These are phyloP conservation scores for Emmonsia crescens DNA, from an alignment of 2,329 filamentous ascomycete genomes.

Conservation along the genomic window DNA sequence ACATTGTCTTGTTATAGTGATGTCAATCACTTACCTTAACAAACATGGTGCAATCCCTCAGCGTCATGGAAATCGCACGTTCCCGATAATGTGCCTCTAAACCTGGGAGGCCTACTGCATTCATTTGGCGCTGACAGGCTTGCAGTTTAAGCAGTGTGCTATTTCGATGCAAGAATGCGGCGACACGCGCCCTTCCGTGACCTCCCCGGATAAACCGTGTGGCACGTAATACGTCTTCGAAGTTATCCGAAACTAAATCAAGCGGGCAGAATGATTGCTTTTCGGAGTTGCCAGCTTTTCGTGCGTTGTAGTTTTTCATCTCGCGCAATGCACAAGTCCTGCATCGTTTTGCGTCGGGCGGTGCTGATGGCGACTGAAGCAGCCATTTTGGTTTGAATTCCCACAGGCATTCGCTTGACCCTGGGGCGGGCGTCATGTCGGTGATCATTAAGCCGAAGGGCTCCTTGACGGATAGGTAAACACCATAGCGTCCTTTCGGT, in stretches of 20 bases:
- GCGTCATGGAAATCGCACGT: slow-evolving; percentile 64
- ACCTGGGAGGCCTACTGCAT: slow-evolving; percentile 26
- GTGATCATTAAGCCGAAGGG: slow-evolving; percentile 58
- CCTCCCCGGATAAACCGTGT: slow-evolving; percentile 28
- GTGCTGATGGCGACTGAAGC: slow-evolving; percentile 61
- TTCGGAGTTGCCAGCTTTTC: slow-evolving; percentile 20
- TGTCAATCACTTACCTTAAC: slow-evolving; percentile 41
- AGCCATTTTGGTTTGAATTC: slow-evolving; percentile 87
- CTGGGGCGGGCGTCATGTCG: slow-evolving; percentile 51
- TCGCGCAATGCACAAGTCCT: slow-evolving; percentile 59
- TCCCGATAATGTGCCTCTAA: slow-evolving; percentile 29
- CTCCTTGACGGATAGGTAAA: slow-evolving; percentile 46
- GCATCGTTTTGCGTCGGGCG: slow-evolving; percentile 51
- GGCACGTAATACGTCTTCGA: slow-evolving; percentile 35
- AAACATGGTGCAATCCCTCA: slow-evolving; percentile 69
- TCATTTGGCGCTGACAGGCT: slow-evolving; percentile 24
- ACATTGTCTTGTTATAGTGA: background rate
- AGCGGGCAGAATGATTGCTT: slow-evolving; percentile 51
- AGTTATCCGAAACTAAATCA: slow-evolving; percentile 45
- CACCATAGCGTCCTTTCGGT: slow-evolving; percentile 39
- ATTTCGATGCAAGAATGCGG: slow-evolving; percentile 25
- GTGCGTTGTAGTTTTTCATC: slow-evolving; percentile 34
- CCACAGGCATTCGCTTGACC: slow-evolving; percentile 36
- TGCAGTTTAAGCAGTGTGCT: slow-evolving; percentile 26
- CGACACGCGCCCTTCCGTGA: slow-evolving; percentile 21